Evolutionary conservation across 495 filamentous ascomycete genomes (phyloP).

Genomic region (Immersiella caudata): DNA sequence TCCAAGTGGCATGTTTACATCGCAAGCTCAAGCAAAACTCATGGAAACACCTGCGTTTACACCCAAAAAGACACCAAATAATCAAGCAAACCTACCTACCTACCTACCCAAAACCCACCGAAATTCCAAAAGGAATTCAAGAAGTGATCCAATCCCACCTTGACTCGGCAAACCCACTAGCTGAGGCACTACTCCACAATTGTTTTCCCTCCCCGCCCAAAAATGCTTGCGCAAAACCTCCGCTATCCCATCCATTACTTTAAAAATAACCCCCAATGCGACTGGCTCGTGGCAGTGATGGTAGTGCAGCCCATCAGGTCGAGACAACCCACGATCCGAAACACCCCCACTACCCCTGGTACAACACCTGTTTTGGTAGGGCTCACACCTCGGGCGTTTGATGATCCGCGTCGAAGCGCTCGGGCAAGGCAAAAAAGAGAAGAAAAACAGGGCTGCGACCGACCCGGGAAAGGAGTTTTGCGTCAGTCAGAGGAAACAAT

Average conservation of each 20-base stretch:
- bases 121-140: too few species aligned
- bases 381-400: conserved; percentile 14
- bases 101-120: too few species aligned
- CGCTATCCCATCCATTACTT: neutral
- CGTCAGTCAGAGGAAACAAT: neutral
- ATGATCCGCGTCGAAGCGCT: conserved; percentile 18
- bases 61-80: neutral
- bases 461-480: neutral
- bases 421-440: neutral
- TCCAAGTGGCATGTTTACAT: neutral
- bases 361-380: neutral
- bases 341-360: neutral
- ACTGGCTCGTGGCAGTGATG: neutral
- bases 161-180: too few species aligned
- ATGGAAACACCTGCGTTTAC: neutral
- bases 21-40: neutral
- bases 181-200: too few species aligned
- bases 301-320: neutral
- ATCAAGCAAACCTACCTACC: too few species aligned
- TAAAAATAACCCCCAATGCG: neutral
- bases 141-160: too few species aligned
- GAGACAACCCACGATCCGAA: neutral
- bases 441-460: conserved; percentile 7
- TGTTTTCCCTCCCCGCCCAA: too few species aligned
- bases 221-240: neutral